Evolutionary conservation across 495 filamentous ascomycete genomes (phyloP), one percentile per base, ranked within the genome.

Genomic region (Pyrenula massariospora): DNA sequence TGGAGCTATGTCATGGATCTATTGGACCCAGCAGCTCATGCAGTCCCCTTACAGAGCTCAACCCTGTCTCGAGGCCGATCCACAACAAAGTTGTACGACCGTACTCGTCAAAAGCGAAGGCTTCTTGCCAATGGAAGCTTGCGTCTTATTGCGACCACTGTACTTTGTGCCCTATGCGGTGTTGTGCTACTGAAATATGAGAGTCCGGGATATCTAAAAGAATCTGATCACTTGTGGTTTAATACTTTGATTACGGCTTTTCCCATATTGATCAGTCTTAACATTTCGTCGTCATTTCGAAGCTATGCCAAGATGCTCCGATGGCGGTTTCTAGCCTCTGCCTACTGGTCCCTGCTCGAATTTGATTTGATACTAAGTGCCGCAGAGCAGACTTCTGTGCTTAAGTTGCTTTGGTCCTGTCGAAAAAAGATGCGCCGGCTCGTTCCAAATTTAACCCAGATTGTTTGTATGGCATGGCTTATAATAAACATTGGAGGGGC

Each of bases 241-340:
- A 52, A 52, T 24, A 19, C 50, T 52, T 10, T 52, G 19, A 52
- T 52, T 5, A 52, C 50, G 20, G 50, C 19, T 20, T 19, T 52
- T 52, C 22, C 50, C 8, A 24, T 52, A 5, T 10, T 20, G 19
- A 20, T 52, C 10, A 19, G 50, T 10, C 22, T 52, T 10, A 52
- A 52, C 19, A 20, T 52, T 5, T 21, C 22, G 8, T 20, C 50
- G n/a, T 52, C 50, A 10, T 24, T 52, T 20, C n/a, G 22, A 20
- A 52, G 50, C 50, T 52, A 52, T 19, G 50, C 50, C 8, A 52
- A 52, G 22, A 52, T 52, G 50, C n/a, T 52, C 19, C n/a, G 50
- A 8, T 52, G 50, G 50, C n/a, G 50, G 20, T 19, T 52, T 19
- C 50, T 52, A 10, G 50, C 50, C 8, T 52, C 50, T 20, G 20